Base-by-base conservation (phyloP, 176 grass and related monocot species). In the Rhipidocladum racemiflorum region DNA sequence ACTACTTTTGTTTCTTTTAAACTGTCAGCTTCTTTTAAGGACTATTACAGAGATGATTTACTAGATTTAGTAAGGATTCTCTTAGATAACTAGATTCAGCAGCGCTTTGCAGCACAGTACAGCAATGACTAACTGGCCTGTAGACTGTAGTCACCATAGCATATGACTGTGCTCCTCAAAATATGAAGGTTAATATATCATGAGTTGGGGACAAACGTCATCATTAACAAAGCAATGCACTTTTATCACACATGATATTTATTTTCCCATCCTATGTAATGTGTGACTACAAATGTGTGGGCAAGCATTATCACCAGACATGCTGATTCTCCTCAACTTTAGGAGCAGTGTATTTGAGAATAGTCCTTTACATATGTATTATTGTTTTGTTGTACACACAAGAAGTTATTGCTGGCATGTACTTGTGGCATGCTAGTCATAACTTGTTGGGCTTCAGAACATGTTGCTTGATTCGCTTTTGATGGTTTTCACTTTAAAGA, bases 401-500 rank as follows among this genome's bases (percentile, higher is more conserved):
- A n/a, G 8, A 70, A 78, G 39, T 77, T 90, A 25, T 44, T 86
- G 4, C 43, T 60, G 57, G 30, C 68, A 61, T 53, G 67, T 60
- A 28, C 25, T 82, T 3, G 63, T 72, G 61, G 8, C 4, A 39
- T 86, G 83, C 21, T 82, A 49, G 29, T 46, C 13, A 24, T 72
- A 38, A 0, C 65, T 20, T 38, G 13, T 79, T 64, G 53, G 35
- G 61, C 43, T 0, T 15, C 65, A 82, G 44, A 83, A 74, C 54
- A 73, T 76, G 29, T 45, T 71, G 9, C 17, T 38, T 32, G 3
- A 27, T 84, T 85, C n/a, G 10, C 35, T 57, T 65, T 42, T 15
- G 9, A 78, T 51, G 12, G 34, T 85, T 84, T 70, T 56, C 24
- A 53, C 63, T 79, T 66, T 61, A 68, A 77, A 77, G 16, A 82